These are phyloP conservation scores for Fusarium fracticaudum DNA, from an alignment of 2,329 filamentous ascomycete genomes.

Conservation along the genomic window DNA sequence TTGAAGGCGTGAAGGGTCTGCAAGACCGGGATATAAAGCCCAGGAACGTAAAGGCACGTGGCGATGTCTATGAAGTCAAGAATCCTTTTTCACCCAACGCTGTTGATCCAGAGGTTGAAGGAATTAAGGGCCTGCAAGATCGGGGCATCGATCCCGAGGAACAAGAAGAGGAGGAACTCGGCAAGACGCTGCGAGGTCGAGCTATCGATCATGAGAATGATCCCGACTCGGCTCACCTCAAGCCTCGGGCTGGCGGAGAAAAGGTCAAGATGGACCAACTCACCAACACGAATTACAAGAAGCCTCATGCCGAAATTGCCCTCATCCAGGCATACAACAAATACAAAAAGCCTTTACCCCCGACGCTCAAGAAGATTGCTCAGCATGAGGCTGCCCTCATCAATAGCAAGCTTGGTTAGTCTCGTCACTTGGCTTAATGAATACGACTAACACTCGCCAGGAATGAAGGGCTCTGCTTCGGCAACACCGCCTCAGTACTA, in stretches of 20 bases:
- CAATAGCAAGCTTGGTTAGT: constrained; percentile 38
- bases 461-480: constrained; percentile 36
- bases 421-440: neutral
- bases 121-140: neutral
- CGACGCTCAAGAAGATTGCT: constrained; percentile 37
- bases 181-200: neutral
- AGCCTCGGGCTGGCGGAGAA: constrained; percentile 17
- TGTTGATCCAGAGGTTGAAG: constrained; percentile 13
- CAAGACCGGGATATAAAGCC: neutral
- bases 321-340: constrained; percentile 50
- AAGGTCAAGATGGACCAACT: constrained; percentile 47
- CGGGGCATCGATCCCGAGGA: neutral
- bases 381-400: constrained; percentile 32
- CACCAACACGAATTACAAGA: constrained; percentile 47
- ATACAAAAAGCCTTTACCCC: constrained; percentile 48
- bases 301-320: constrained; percentile 45
- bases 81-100: neutral
- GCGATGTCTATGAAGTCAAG: neutral
- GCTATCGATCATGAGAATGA: constrained; percentile 3
- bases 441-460: neutral
- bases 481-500: constrained; percentile 47
- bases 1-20: neutral
- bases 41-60: neutral
- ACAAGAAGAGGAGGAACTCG: neutral
- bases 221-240: constrained; percentile 7